These are phyloP conservation scores for Scolecobasidium constrictum DNA, from an alignment of 2,329 filamentous ascomycete species.

Conservation along the genomic window DNA sequence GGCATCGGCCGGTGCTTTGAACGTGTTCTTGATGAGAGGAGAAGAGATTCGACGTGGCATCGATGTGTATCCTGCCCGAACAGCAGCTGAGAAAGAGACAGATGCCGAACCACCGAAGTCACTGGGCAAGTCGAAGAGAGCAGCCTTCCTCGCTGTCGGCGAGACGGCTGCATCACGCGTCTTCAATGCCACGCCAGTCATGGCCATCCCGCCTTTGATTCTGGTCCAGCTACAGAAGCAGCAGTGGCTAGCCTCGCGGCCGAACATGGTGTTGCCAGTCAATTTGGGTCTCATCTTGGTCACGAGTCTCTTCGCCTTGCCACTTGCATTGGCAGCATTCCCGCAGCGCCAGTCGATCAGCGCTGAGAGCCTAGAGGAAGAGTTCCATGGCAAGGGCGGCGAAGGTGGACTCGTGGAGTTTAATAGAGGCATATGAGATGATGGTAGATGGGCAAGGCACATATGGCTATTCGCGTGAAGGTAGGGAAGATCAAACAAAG, in stretches of 20 bases:
- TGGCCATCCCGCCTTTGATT: conserved; percentile 85
- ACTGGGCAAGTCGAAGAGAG: conserved; percentile 78
- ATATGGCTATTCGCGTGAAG: neutral
- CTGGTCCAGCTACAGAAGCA: conserved; percentile 76
- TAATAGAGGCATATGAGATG: conserved; percentile 72
- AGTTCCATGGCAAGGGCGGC: conserved; percentile 76
- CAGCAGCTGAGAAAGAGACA: conserved; percentile 57
- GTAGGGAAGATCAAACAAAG: no score
- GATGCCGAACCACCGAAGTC: conserved; percentile 48
- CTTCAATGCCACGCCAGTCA: conserved; percentile 89
- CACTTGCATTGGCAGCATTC: conserved; percentile 82
- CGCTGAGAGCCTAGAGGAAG: conserved; percentile 66
- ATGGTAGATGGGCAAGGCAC: neutral
- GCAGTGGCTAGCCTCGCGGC: conserved; percentile 68
- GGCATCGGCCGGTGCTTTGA: conserved; percentile 78
- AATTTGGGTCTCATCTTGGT: conserved; percentile 80
- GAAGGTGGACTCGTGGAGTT: conserved; percentile 82
- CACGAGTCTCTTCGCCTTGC: conserved; percentile 80
- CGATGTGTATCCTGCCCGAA: conserved; percentile 77
- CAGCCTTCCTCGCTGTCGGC: conserved; percentile 77
- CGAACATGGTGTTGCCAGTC: conserved; percentile 65
- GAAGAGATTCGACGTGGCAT: conserved; percentile 93
- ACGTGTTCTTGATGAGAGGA: conserved; percentile 94
- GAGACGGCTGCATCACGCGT: conserved; percentile 90
- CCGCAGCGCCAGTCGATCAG: conserved; percentile 79